phyloP scores from a whole-genome alignment of 441 rosid species.

The Gossypium gossypioides region DNA sequence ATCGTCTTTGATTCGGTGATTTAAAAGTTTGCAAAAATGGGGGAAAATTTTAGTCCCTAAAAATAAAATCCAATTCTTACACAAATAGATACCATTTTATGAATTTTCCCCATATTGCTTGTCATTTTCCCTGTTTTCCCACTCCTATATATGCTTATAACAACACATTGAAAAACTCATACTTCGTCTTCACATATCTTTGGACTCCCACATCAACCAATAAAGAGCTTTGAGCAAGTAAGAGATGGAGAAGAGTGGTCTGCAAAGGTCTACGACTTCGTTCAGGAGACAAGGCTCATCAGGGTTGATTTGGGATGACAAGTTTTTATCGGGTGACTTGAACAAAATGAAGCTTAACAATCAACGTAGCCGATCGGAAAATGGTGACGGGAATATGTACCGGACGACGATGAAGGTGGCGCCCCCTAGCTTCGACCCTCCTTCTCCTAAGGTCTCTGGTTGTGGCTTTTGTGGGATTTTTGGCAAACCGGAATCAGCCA shows the following conservation, averaged over 20 bases:
- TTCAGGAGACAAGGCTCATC: constrained; percentile 65
- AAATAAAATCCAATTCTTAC: neutral
- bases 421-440: constrained; percentile 33
- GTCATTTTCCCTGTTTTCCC: constrained; percentile 15
- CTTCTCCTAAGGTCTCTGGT: constrained; percentile 38
- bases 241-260: constrained; percentile 22
- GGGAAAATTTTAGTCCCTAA: neutral
- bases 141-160: neutral
- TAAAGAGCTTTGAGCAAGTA: neutral
- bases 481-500: constrained; percentile 13
- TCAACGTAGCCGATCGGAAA: constrained; percentile 25
- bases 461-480: constrained; percentile 41
- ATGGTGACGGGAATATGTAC: constrained; percentile 17
- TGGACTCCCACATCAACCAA: constrained; percentile 6
- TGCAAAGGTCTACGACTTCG: constrained; percentile 48
- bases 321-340: constrained; percentile 32
- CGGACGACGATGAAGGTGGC: constrained; percentile 9
- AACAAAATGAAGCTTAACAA: constrained; percentile 8
- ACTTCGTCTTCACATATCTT: neutral
- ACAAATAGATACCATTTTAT: constrained; percentile 10
- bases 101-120: constrained; percentile 5
- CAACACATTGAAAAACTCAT: neutral
- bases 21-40: neutral
- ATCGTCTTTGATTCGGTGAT: neutral
- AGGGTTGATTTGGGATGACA: constrained; percentile 53